These are phyloP conservation scores for Penicillium flavigenum DNA, from an alignment of 495 filamentous ascomycete genomes.

Conservation along the genomic window DNA sequence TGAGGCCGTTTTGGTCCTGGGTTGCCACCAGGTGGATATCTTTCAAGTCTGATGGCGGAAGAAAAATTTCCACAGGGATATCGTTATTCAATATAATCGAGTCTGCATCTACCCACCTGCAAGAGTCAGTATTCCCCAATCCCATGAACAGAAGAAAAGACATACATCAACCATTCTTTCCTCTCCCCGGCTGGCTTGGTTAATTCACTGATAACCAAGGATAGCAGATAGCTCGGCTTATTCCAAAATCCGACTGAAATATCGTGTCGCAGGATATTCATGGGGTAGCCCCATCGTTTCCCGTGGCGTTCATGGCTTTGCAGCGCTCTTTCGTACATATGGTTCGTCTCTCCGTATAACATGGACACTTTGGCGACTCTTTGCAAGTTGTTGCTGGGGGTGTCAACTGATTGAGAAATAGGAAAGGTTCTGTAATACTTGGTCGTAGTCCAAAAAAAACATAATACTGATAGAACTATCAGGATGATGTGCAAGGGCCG, in stretches of 20 bases:
- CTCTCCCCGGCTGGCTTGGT: slow-evolving; percentile 36
- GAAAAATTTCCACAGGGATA: slow-evolving; percentile 45
- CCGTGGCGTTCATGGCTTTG: slow-evolving; percentile 41
- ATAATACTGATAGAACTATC: not conserved
- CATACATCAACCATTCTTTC: slow-evolving; percentile 48
- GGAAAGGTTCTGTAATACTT: not conserved
- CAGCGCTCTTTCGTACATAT: slow-evolving; percentile 42
- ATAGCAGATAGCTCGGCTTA: slow-evolving; percentile 43
- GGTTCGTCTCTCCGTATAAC: slow-evolving; percentile 32
- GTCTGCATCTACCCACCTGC: slow-evolving; percentile 47
- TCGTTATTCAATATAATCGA: slow-evolving; percentile 43
- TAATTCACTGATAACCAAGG: slow-evolving; percentile 43
- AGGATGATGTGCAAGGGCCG: not conserved
- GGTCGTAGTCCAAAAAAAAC: not conserved
- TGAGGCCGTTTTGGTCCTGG: slow-evolving; percentile 35
- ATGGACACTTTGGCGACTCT: slow-evolving; percentile 32
- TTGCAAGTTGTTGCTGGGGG: not conserved
- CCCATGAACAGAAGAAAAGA: slow-evolving; percentile 26
- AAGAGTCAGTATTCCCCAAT: not conserved
- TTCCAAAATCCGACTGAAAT: slow-evolving; percentile 41
- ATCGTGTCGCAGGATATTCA: slow-evolving; percentile 38
- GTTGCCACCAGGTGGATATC: slow-evolving; percentile 42
- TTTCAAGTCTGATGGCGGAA: slow-evolving; percentile 40
- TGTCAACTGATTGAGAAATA: not conserved
- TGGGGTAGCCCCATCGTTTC: slow-evolving; percentile 36